Percentiles rank a stretch among this genome's conserved stretches.
Conservation (phyloP, 768 basidiomycete species). For the Termitomyces sp. region DNA sequence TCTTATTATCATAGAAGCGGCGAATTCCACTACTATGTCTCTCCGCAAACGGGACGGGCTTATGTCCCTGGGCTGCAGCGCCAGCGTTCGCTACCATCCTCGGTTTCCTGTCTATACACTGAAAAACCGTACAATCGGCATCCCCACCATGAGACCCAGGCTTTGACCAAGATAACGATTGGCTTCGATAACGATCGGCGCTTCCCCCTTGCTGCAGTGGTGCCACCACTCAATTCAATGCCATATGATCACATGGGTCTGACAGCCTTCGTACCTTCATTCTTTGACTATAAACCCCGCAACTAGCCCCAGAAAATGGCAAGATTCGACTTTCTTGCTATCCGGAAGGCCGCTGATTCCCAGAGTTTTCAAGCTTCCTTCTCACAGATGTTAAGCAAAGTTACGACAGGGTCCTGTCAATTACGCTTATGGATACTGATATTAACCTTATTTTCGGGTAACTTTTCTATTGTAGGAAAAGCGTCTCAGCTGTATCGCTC, state of each 20-base stretch:
- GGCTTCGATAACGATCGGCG: constrained; percentile 8
- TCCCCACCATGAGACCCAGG: not conserved
- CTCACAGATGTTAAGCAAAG: constrained; percentile 8
- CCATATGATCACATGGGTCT: constrained; percentile 11
- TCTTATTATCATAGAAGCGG: constrained; percentile 2
- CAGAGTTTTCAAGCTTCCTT: constrained; percentile 1
- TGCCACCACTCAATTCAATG: constrained; percentile 6
- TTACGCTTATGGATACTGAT: not conserved
- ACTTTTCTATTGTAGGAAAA: not conserved
- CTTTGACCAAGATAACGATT: constrained; percentile 6
- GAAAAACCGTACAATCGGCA: not conserved
- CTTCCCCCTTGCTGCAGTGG: not conserved
- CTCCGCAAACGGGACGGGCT: not conserved
- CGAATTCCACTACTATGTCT: not conserved
- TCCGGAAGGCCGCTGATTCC: constrained; percentile 2
- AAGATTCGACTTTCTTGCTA: not conserved
- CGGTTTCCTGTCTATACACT: not conserved
- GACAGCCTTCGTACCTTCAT: constrained; percentile 12
- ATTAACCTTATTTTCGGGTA: not conserved
- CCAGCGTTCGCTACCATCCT: constrained; percentile 7
- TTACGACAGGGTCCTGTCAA: constrained; percentile 9
- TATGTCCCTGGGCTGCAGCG: not conserved
- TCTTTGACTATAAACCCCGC: constrained; percentile 5
- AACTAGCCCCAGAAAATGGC: not conserved
- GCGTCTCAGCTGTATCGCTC: not conserved